Evolutionary conservation across 1,284 basidiomycete genomes (phyloP).

Genomic region (Ganoderma meredithae): DNA sequence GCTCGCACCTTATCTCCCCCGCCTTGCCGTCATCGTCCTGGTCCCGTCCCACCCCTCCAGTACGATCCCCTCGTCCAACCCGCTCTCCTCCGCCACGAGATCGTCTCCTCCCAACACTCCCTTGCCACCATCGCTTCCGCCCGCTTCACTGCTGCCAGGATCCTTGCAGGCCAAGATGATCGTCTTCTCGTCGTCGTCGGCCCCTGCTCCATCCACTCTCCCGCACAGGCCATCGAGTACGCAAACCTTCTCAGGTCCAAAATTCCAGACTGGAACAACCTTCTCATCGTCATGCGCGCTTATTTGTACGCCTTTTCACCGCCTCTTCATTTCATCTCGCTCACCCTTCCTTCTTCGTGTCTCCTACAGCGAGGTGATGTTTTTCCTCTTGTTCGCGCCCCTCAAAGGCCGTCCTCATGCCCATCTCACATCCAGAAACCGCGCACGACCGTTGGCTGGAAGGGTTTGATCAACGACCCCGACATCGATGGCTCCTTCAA

Average conservation of each 20-base stretch:
- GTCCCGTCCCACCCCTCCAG: slow-evolving; percentile 46
- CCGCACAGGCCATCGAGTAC: slow-evolving; percentile 91
- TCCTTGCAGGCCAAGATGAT: slow-evolving; percentile 86
- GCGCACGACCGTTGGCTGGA: slow-evolving; percentile 89
- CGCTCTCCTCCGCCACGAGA: slow-evolving; percentile 86
- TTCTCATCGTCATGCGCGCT: slow-evolving; percentile 94
- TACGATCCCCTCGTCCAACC: slow-evolving; percentile 96
- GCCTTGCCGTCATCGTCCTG: slow-evolving; percentile 11
- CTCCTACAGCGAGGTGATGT: slow-evolving; percentile 55
- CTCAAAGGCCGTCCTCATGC: slow-evolving; percentile 4
- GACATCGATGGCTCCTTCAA: slow-evolving; percentile 94
- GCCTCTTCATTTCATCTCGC: slow-evolving; percentile 24
- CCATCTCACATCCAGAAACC: slow-evolving; percentile 65
- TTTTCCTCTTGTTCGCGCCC: not conserved
- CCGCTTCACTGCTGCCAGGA: slow-evolving; percentile 79
- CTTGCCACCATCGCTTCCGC: slow-evolving; percentile 79
- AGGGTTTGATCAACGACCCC: slow-evolving; percentile 90
- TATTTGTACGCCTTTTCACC: slow-evolving; percentile 79
- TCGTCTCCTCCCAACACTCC: slow-evolving; percentile 65
- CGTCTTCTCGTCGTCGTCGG: slow-evolving; percentile 92
- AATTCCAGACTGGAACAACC: slow-evolving; percentile 75
- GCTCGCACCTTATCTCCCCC: slow-evolving; percentile 23
- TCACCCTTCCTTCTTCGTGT: slow-evolving; percentile 14
- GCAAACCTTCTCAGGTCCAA: slow-evolving; percentile 79
- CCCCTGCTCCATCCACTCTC: slow-evolving; percentile 95